Evolutionary conservation across 2,329 filamentous ascomycete genomes (phyloP).

Genomic region (Apiospora hydei): DNA sequence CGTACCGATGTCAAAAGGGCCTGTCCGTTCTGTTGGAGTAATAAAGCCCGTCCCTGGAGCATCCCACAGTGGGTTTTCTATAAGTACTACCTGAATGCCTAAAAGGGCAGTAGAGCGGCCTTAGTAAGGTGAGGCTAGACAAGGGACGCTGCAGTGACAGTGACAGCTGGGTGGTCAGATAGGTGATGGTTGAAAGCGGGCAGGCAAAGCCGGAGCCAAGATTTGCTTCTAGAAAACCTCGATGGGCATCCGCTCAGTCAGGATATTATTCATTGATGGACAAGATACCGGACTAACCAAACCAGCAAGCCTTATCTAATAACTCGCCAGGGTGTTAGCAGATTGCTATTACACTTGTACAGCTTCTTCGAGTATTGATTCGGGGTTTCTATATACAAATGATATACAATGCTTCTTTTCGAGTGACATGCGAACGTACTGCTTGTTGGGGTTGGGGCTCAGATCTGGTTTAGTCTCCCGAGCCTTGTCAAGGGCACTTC

Average conservation of each 20-base stretch:
- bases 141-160: constrained; percentile 10
- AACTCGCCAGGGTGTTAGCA: too few species aligned
- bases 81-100: constrained; percentile 7
- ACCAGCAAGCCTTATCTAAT: too few species aligned
- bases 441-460: too few species aligned
- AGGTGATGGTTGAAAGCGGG: constrained; percentile 2
- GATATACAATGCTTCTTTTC: too few species aligned
- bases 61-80: constrained; percentile 12
- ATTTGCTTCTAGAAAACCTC: constrained; percentile 21
- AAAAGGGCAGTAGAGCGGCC: constrained; percentile 4
- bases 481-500: too few species aligned
- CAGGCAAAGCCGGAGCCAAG: constrained; percentile 18
- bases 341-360: too few species aligned
- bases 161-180: constrained; percentile 16
- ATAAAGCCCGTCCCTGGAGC: constrained; percentile 1
- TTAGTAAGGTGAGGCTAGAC: constrained; percentile 14
- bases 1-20: neutral
- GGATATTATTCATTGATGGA: too few species aligned
- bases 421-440: too few species aligned
- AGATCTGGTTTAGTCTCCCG: too few species aligned
- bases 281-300: too few species aligned
- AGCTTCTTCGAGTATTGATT: too few species aligned
- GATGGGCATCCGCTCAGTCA: neutral
- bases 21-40: neutral
- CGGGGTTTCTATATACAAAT: too few species aligned